Evolutionary conservation across 306 rosid species (phyloP).

Genomic region (Rosa persica): DNA sequence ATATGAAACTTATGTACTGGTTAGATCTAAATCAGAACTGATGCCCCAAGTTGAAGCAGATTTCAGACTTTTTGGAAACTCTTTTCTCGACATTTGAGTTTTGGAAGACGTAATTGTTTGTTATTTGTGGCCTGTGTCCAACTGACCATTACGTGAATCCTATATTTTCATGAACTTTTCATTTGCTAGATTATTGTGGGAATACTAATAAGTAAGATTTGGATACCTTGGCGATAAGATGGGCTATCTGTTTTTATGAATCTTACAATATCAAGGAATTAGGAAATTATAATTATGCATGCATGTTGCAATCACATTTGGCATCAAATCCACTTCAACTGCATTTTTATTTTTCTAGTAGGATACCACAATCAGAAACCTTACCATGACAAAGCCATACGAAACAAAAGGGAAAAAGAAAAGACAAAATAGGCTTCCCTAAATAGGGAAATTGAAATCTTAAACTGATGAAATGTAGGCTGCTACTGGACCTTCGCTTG

Average conservation of each 20-base stretch:
- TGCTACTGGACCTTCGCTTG: conserved; percentile 6
- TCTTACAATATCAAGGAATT: not conserved
- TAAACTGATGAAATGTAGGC: conserved; percentile 12
- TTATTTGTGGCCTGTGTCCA: no score
- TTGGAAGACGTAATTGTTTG: no score
- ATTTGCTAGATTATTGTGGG: no score
- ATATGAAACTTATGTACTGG: no score
- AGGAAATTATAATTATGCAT: not conserved
- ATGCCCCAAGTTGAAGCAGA: not conserved
- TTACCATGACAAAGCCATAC: not conserved
- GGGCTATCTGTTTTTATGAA: not conserved
- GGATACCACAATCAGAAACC: not conserved
- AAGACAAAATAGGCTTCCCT: not conserved
- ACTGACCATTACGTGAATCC: no score
- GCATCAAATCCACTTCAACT: not conserved
- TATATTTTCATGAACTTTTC: no score
- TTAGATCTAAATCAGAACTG: not conserved
- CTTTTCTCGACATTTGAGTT: no score
- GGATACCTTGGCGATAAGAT: not conserved
- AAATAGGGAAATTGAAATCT: not conserved
- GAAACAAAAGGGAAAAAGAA: not conserved
- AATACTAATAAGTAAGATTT: no score
- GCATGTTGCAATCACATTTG: not conserved
- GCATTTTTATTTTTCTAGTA: not conserved
- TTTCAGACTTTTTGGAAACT: no score